Conservation (phyloP, 2,329 filamentous ascomycete genomes). For the Aspergillus fijiensis region DNA sequence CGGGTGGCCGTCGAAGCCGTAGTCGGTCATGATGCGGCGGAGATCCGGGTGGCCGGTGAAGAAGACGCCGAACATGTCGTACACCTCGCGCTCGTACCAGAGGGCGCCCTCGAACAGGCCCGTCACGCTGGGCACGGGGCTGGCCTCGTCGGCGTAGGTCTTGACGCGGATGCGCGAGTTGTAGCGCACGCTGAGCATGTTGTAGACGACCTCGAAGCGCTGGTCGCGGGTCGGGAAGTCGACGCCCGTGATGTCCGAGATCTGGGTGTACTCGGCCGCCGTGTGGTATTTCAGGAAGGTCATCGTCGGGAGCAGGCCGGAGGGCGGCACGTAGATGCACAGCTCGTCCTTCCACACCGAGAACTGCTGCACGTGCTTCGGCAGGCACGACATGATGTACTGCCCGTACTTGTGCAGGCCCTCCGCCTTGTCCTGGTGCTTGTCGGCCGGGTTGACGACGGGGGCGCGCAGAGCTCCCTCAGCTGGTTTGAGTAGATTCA, state of each 20-base stretch:
- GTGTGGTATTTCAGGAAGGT: conserved; percentile 97
- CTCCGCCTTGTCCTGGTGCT: conserved; percentile 82
- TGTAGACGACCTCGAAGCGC: conserved; percentile 98
- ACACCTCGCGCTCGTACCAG: conserved; percentile 98
- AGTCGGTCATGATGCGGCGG: conserved; percentile 97
- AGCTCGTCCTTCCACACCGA: conserved; percentile 99
- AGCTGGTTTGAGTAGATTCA: conserved; percentile 31
- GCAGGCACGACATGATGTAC: conserved; percentile 93
- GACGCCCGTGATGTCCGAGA: conserved; percentile 88
- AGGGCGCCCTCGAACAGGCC: conserved; percentile 90
- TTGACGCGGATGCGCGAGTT: conserved; percentile 97
- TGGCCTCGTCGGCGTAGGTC: conserved; percentile 96
- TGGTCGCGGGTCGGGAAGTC: conserved; percentile 95
- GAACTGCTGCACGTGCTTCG: conserved; percentile 98
- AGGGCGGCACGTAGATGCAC: conserved; percentile 85
- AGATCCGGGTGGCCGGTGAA: conserved; percentile 94
- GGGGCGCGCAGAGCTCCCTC: conserved; percentile 69
- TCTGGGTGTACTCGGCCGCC: conserved; percentile 90
- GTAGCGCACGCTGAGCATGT: conserved; percentile 90
- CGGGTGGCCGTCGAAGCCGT: conserved; percentile 97
- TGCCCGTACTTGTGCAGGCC: conserved; percentile 91
- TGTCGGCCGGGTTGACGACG: conserved; percentile 88
- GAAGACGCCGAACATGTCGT: conserved; percentile 96
- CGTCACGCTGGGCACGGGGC: conserved; percentile 85
- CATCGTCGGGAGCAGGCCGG: conserved; percentile 87